Conservation (phyloP, 495 filamentous ascomycete species). For the Bacidia rubella region DNA sequence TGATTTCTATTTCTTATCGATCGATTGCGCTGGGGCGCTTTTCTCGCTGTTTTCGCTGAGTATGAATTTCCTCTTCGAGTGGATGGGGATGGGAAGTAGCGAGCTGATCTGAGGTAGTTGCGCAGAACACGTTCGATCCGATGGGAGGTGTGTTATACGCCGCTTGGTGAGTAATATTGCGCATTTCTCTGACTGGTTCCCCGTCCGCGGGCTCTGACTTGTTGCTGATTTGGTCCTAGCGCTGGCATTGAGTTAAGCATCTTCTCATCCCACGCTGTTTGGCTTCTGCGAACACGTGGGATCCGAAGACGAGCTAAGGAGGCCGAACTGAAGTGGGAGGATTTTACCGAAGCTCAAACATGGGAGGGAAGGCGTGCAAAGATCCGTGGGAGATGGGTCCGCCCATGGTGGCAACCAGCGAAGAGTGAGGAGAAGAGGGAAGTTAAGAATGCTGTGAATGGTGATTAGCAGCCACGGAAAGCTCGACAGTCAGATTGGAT, state of each 20-base stretch:
- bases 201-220: neutral
- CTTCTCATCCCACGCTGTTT: constrained; percentile 51
- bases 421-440: too few relatives aligned
- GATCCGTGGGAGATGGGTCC: too few relatives aligned
- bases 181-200: constrained; percentile 19
- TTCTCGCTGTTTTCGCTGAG: constrained; percentile 63
- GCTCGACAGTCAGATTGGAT: too few relatives aligned
- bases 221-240: neutral
- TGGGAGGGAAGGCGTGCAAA: constrained; percentile 6
- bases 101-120: constrained; percentile 28
- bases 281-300: constrained; percentile 48
- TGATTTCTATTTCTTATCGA: constrained; percentile 48
- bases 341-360: constrained; percentile 31
- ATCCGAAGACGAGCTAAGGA: constrained; percentile 43
- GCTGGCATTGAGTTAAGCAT: constrained; percentile 53
- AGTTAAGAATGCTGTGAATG: too few relatives aligned
- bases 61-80: constrained; percentile 18
- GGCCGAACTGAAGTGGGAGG: constrained; percentile 47
- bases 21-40: constrained; percentile 59
- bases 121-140: constrained; percentile 55
- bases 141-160: constrained; percentile 58
- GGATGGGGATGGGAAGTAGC: neutral
- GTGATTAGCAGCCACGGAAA: too few relatives aligned
- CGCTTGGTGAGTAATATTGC: constrained; percentile 25
- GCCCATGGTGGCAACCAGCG: too few relatives aligned